These are phyloP conservation scores for Ceratocystis alfenasii DNA, from an alignment of 2,329 filamentous ascomycete species.

Conservation along the genomic window DNA sequence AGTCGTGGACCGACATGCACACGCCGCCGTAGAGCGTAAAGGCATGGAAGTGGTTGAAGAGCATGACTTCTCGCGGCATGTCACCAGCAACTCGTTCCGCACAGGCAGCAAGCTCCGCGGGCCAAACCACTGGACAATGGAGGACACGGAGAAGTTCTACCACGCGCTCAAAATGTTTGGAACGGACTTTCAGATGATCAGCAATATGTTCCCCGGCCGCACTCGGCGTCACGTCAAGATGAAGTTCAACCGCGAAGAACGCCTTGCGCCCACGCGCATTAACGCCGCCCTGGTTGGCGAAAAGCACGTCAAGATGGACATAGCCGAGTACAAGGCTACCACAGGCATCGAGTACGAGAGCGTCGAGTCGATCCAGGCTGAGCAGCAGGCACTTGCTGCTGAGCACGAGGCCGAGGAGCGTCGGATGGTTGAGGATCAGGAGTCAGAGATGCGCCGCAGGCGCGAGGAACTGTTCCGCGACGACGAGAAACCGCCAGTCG, in stretches of 20 bases:
- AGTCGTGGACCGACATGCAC: conserved; percentile 55
- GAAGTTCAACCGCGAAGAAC: conserved; percentile 73
- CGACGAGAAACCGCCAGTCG: conserved; percentile 23
- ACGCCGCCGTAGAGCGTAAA: conserved; percentile 41
- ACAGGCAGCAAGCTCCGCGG: conserved; percentile 49
- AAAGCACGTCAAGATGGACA: conserved; percentile 45
- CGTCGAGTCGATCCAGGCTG: conserved; percentile 44
- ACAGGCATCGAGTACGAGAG: conserved; percentile 43
- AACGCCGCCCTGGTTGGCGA: conserved; percentile 50
- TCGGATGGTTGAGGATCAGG: conserved; percentile 36
- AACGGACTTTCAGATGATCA: conserved; percentile 72
- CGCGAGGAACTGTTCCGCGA: conserved; percentile 39
- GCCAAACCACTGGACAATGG: conserved; percentile 56
- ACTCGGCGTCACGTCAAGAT: conserved; percentile 64
- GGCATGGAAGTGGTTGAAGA: conserved; percentile 57
- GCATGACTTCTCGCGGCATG: conserved; percentile 61
- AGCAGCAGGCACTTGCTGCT: conserved; percentile 39
- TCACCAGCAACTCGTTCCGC: conserved; percentile 57
- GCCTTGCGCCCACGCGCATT: conserved; percentile 50
- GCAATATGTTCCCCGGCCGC: conserved; percentile 60
- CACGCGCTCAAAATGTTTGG: conserved; percentile 63
- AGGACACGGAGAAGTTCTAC: conserved; percentile 65
- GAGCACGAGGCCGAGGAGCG: conserved; percentile 36
- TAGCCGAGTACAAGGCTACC: conserved; percentile 48
- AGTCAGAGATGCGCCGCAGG: conserved; percentile 38